Evolutionary conservation across 163 green algal genomes (phyloP).

Genomic region (Scenedesmus sp.): DNA sequence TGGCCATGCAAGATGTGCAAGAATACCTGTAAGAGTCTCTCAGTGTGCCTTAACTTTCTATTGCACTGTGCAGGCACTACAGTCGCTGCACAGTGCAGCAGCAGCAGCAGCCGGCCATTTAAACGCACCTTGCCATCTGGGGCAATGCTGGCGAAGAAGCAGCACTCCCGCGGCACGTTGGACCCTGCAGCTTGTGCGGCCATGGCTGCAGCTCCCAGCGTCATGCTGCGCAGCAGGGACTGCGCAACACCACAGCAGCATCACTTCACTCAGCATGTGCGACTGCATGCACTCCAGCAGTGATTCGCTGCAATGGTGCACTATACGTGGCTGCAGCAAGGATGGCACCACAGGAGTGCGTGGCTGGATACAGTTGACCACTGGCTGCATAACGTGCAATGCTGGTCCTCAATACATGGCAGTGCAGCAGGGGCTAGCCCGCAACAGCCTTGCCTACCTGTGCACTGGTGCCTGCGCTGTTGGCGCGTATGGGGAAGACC

Average conservation of each 20-base stretch:
- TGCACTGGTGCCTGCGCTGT: conserved; percentile 34
- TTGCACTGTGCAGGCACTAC: too few species aligned
- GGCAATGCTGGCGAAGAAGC: conserved; percentile 50
- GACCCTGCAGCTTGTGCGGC: conserved; percentile 31
- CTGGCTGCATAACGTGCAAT: too few species aligned
- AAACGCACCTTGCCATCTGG: conserved; percentile 39
- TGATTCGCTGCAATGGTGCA: too few species aligned
- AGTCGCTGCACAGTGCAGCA: background rate
- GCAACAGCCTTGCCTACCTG: background rate
- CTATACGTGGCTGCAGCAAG: too few species aligned
- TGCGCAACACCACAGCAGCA: background rate
- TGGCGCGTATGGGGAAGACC: conserved; percentile 39
- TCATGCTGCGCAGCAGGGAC: conserved; percentile 33
- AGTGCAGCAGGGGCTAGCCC: background rate
- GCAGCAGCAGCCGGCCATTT: background rate
- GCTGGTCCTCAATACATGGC: background rate
- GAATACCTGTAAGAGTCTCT: too few species aligned
- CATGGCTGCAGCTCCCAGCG: conserved; percentile 28
- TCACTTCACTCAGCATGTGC: background rate
- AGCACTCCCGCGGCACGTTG: conserved; percentile 42
- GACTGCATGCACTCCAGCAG: background rate
- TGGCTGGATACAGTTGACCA: too few species aligned
- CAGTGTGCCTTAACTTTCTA: too few species aligned
- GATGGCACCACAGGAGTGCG: too few species aligned
- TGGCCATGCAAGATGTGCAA: too few species aligned